phyloP scores from a whole-genome alignment of 2,329 filamentous ascomycete species.

The Domatiomyces globalis region DNA sequence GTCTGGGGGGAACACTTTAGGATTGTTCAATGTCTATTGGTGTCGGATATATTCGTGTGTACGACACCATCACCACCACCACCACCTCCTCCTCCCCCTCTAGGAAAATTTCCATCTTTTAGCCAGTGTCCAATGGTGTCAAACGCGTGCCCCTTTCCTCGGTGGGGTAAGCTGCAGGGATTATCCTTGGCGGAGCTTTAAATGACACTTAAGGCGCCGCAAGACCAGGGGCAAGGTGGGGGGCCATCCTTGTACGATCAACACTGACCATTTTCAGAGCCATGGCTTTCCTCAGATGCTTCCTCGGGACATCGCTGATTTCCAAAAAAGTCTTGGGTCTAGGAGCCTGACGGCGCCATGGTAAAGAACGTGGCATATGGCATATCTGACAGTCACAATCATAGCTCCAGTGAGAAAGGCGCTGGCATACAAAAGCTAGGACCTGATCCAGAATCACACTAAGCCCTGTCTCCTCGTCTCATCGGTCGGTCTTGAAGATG shows the following conservation, averaged over 20 bases:
- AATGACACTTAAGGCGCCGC: background rate
- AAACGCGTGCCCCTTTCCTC: background rate
- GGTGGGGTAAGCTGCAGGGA: background rate
- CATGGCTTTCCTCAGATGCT: too few relatives aligned
- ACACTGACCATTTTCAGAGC: background rate
- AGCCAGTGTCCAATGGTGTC: background rate
- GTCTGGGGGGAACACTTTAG: background rate
- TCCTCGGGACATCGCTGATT: too few relatives aligned
- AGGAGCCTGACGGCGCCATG: too few relatives aligned
- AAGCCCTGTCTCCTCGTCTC: background rate
- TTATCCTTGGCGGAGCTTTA: background rate
- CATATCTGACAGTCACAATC: too few relatives aligned
- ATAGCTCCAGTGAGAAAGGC: too few relatives aligned
- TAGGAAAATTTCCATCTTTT: background rate
- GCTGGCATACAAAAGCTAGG: too few relatives aligned
- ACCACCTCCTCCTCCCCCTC: too few relatives aligned
- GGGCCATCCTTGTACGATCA: background rate
- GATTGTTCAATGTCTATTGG: background rate
- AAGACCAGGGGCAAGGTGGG: too few relatives aligned
- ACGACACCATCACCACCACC: background rate
- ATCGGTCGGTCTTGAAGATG: conserved; percentile 41
- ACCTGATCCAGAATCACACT: too few relatives aligned
- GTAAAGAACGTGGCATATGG: too few relatives aligned
- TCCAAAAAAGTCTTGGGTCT: too few relatives aligned
- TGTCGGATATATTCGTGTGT: background rate